Conservation (phyloP, 2,329 filamentous ascomycete species). For the Talaromyces atroroseus region DNA sequence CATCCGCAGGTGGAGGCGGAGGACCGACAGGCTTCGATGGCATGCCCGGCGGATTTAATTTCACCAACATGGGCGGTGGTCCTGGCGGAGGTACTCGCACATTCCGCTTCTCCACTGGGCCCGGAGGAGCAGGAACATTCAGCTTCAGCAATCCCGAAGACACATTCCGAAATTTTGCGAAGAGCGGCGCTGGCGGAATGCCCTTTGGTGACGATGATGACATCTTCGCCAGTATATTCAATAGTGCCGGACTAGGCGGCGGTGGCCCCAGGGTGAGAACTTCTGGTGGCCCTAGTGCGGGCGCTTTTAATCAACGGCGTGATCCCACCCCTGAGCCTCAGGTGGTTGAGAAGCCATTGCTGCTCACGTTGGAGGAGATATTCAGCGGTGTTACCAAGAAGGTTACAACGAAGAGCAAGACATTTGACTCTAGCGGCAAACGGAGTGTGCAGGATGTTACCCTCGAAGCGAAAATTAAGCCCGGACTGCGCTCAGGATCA, state of each 20-base stretch:
- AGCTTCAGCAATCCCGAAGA: slow-evolving; percentile 76
- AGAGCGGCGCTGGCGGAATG: slow-evolving; percentile 48
- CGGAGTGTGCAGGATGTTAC: slow-evolving; percentile 82
- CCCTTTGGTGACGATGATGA: slow-evolving; percentile 48
- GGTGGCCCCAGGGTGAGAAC: slow-evolving; percentile 28
- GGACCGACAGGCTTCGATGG: slow-evolving; percentile 18
- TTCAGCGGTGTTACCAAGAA: slow-evolving; percentile 87
- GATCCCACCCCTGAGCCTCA: slow-evolving; percentile 72
- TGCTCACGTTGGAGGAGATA: slow-evolving; percentile 79
- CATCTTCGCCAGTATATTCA: slow-evolving; percentile 49
- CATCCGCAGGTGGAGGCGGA: slow-evolving; percentile 50
- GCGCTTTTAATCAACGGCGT: slow-evolving; percentile 27
- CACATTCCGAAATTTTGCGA: slow-evolving; percentile 81
- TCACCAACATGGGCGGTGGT: slow-evolving; percentile 39
- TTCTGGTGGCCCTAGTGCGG: slow-evolving; percentile 20
- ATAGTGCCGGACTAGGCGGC: slow-evolving; percentile 38
- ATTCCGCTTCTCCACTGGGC: slow-evolving; percentile 44
- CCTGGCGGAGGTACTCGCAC: slow-evolving; percentile 47
- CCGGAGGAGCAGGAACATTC: slow-evolving; percentile 63
- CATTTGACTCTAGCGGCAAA: slow-evolving; percentile 78
- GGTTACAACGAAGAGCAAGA: slow-evolving; percentile 97
- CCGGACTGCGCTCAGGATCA: slow-evolving; percentile 89
- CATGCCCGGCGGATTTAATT: slow-evolving; percentile 50
- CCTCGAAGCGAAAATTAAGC: slow-evolving; percentile 90
- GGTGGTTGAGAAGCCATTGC: slow-evolving; percentile 78